These are phyloP conservation scores for Apophysomyces elegans DNA, from an alignment of 371 early-diverging fungal species.

Conservation along the genomic window DNA sequence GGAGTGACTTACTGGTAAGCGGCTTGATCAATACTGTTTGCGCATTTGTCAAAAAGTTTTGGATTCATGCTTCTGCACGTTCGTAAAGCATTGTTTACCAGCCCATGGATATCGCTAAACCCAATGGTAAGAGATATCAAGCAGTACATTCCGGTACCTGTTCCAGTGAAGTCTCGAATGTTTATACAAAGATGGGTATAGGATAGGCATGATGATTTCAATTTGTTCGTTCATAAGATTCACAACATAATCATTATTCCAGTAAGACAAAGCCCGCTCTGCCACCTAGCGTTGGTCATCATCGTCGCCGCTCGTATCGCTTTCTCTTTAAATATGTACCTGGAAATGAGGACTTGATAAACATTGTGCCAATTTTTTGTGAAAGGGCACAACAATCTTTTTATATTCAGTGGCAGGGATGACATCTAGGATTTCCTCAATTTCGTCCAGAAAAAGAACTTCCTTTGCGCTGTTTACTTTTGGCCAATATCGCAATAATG, in stretches of 20 bases:
- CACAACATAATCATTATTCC: conserved; percentile 97
- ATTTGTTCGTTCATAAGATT: conserved; percentile 91
- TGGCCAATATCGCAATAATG: conserved; percentile 95
- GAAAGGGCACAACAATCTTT: conserved; percentile 86
- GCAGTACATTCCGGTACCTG: conserved; percentile 52
- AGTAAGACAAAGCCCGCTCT: conserved; percentile 95
- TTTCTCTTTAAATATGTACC: conserved; percentile 47
- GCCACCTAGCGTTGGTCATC: conserved; percentile 67
- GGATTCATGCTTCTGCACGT: conserved; percentile 92
- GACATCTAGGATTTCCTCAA: conserved; percentile 95
- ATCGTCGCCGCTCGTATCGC: not conserved
- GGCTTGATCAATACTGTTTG: conserved; percentile 58
- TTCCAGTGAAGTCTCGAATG: conserved; percentile 98
- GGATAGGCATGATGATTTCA: conserved; percentile 87
- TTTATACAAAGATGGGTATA: conserved; percentile 88
- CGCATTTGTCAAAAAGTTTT: conserved; percentile 88
- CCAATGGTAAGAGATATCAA: not conserved
- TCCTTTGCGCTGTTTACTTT: conserved; percentile 98
- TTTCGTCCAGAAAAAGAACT: conserved; percentile 96
- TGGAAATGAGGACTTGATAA: conserved; percentile 96
- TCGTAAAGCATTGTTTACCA: conserved; percentile 92
- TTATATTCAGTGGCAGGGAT: conserved; percentile 89
- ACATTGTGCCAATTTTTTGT: conserved; percentile 89
- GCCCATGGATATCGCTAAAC: conserved; percentile 86
- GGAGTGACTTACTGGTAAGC: conserved; percentile 21